Evolutionary conservation across 23 red algal genomes (phyloP).

Genomic region (Chondrus crispus): DNA sequence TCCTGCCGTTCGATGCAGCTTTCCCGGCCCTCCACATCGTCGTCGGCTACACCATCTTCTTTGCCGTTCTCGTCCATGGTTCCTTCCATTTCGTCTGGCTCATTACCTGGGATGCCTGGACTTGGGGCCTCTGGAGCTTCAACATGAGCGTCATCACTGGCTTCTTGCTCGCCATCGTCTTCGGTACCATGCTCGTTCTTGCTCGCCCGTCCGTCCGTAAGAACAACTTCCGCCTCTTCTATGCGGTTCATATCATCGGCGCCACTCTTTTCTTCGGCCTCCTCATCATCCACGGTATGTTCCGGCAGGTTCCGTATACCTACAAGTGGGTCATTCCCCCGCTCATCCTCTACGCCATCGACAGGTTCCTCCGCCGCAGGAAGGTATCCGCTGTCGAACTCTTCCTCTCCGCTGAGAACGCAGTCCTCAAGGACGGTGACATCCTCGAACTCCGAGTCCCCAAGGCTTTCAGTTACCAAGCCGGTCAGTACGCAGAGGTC

Average conservation of each 20-base stretch:
- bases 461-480: slow-evolving; percentile 52
- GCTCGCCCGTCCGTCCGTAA: slow-evolving; percentile 10
- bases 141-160: slow-evolving; percentile 44
- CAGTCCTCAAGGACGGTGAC: not conserved
- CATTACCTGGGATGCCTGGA: slow-evolving; percentile 8
- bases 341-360: slow-evolving; percentile 48
- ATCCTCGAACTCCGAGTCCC: slow-evolving; percentile 55
- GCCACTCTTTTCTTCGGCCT: slow-evolving; percentile 44
- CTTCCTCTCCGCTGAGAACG: slow-evolving; percentile 1
- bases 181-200: slow-evolving; percentile 15
- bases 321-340: slow-evolving; percentile 71
- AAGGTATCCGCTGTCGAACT: slow-evolving; percentile 1
- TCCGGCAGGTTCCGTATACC: slow-evolving; percentile 47
- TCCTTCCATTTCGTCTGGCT: slow-evolving; percentile 56
- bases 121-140: slow-evolving; percentile 14
- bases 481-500: slow-evolving; percentile 78
- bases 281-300: slow-evolving; percentile 72
- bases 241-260: slow-evolving; percentile 57
- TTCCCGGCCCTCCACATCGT: slow-evolving; percentile 53
- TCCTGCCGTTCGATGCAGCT: slow-evolving; percentile 58
- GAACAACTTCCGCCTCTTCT: slow-evolving; percentile 35
- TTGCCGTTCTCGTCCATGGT: slow-evolving; percentile 25
- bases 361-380: slow-evolving; percentile 1
- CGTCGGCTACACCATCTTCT: slow-evolving; percentile 11
- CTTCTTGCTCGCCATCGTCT: not conserved